Percentiles rank a stretch among this genome's conserved stretches.
Conservation (phyloP, 139 green algal species). For the Chlorella sorokiniana region DNA sequence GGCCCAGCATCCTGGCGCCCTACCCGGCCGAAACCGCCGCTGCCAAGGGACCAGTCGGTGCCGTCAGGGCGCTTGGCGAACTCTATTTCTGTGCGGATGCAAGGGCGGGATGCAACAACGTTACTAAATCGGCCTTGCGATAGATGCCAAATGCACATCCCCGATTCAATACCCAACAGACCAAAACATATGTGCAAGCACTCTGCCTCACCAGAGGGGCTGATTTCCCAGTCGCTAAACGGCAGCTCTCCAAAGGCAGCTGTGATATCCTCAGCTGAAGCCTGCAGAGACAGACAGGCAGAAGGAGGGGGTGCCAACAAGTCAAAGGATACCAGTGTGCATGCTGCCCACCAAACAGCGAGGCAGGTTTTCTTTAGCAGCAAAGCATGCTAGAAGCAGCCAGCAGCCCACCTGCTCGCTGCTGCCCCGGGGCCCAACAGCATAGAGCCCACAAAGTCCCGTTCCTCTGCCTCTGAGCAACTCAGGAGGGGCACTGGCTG, state of each 20-base stretch:
- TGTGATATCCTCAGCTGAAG: neutral
- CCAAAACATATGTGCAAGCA: neutral
- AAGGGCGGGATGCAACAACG: neutral
- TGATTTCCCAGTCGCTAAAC: constrained; percentile 29
- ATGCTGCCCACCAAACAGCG: too few species aligned
- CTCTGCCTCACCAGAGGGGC: neutral
- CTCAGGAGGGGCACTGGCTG: too few species aligned
- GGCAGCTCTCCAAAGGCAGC: neutral
- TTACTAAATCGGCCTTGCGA: neutral
- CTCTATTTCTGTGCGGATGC: constrained; percentile 17
- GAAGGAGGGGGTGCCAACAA: neutral
- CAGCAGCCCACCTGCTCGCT: neutral
- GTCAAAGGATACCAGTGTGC: too few species aligned
- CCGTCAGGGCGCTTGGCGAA: constrained; percentile 41
- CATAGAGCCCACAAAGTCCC: too few species aligned
- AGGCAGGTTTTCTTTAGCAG: neutral
- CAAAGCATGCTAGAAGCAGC: neutral
- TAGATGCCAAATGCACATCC: neutral
- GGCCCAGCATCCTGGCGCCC: neutral
- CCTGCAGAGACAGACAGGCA: neutral
- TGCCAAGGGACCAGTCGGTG: constrained; percentile 43
- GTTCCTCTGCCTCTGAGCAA: too few species aligned
- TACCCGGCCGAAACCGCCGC: constrained; percentile 42
- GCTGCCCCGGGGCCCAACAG: neutral
- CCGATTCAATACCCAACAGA: neutral